These are phyloP conservation scores for Gossypium mustelinum DNA, from an alignment of 345 rosid species.

Conservation along the genomic window DNA sequence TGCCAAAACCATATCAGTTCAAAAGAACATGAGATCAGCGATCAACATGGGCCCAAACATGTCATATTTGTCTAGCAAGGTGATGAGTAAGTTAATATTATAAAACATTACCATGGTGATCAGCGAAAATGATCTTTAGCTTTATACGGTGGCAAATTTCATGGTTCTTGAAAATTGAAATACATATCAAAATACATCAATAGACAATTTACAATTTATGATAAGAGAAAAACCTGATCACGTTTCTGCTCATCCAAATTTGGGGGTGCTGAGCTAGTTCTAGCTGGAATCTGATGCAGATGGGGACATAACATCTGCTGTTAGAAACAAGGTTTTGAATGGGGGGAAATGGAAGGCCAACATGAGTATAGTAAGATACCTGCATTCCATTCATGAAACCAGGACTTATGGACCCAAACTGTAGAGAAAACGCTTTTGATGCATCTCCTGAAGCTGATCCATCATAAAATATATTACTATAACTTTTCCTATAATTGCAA, in stretches of 20 bases:
- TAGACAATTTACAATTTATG: not conserved
- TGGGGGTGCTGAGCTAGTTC: constrained; percentile 96
- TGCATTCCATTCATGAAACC: constrained; percentile 75
- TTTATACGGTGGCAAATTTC: not conserved
- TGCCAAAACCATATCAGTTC: not conserved
- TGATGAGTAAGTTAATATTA: not conserved
- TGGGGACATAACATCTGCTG: constrained; percentile 16
- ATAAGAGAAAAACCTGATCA: constrained; percentile 53
- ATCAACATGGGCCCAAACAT: not conserved
- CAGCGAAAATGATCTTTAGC: not conserved
- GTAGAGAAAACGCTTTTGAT: constrained; percentile 62
- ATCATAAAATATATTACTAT: not conserved
- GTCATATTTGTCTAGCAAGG: not conserved
- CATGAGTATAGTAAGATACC: constrained; percentile 31
- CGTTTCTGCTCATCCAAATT: constrained; percentile 96
- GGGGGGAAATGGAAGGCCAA: not conserved
- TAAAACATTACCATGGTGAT: not conserved
- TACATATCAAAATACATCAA: not conserved
- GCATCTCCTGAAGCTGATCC: constrained; percentile 46
- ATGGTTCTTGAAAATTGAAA: not conserved
- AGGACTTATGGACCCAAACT: constrained; percentile 82
- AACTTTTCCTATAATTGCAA: not conserved
- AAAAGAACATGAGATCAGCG: not conserved
- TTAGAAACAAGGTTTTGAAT: not conserved
- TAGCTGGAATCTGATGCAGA: constrained; percentile 69